A percentile compares a stretch with the other conserved stretches of the same genome.
Conservation (phyloP, 2,329 filamentous ascomycete genomes). For the Xylaria sp. region DNA sequence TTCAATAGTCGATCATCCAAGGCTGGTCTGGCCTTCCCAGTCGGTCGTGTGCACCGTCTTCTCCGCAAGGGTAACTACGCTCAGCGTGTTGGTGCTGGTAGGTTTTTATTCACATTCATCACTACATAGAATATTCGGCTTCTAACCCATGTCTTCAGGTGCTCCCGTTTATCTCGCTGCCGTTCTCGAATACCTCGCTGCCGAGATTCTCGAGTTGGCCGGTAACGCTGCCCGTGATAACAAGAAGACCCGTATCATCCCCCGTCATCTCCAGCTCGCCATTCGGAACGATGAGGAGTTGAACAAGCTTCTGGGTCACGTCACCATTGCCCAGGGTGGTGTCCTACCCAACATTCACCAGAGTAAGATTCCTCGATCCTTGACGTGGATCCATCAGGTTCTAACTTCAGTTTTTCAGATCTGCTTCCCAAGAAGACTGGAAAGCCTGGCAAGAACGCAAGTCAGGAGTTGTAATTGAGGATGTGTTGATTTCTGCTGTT, state of each 20-base stretch:
- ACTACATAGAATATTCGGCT: slow-evolving; percentile 48
- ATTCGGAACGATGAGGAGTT: slow-evolving; percentile 99
- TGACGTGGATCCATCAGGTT: background rate
- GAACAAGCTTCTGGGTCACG: slow-evolving; percentile 97
- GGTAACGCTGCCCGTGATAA: slow-evolving; percentile 99
- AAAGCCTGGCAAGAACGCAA: slow-evolving; percentile 91
- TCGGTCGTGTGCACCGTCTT: slow-evolving; percentile 99
- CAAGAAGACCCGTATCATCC: slow-evolving; percentile 99
- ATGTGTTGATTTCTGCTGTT: slow-evolving; percentile 65
- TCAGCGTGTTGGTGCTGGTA: slow-evolving; percentile 94
- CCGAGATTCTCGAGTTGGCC: slow-evolving; percentile 98
- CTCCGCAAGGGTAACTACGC: slow-evolving; percentile 99
- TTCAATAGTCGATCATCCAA: slow-evolving; percentile 90
- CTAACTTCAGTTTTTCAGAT: slow-evolving; percentile 66
- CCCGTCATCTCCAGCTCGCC: slow-evolving; percentile 97
- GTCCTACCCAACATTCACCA: slow-evolving; percentile 97
- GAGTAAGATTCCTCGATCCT: slow-evolving; percentile 71
- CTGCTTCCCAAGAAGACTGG: slow-evolving; percentile 99
- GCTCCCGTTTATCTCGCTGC: slow-evolving; percentile 97
- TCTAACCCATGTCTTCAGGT: slow-evolving; percentile 48
- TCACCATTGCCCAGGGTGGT: slow-evolving; percentile 97
- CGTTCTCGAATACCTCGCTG: slow-evolving; percentile 97
- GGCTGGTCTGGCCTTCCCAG: slow-evolving; percentile 98
- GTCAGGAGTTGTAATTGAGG: slow-evolving; percentile 88
- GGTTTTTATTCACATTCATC: background rate